Percentiles rank a stretch among this genome's conserved stretches.
Conservation (phyloP, 257 asterid genomes). For the Nemophila menziesii region DNA sequence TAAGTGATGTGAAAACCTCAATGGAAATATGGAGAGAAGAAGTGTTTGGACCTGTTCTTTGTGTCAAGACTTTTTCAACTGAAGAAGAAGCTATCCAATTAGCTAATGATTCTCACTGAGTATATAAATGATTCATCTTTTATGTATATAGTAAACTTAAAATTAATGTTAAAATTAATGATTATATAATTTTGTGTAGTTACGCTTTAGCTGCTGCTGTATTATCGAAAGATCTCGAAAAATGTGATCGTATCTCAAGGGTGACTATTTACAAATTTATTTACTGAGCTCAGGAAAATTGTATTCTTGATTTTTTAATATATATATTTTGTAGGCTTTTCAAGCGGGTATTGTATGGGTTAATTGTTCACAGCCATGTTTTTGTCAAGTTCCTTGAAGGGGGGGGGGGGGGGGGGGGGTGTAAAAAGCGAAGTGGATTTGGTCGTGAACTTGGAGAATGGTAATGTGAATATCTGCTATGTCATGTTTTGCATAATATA, state of each 20-base stretch:
- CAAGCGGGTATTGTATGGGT: conserved; percentile 81
- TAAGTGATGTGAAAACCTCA: conserved; percentile 57
- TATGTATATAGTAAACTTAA: too few species aligned
- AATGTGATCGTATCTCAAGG: conserved; percentile 72
- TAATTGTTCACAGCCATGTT: conserved; percentile 94
- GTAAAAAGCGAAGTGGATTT: conserved; percentile 90
- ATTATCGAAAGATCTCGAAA: conserved; percentile 58
- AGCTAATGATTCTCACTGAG: conserved; percentile 85
- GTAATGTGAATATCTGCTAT: conserved; percentile 42
- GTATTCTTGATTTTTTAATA: background rate
- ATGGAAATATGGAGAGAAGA: conserved; percentile 99
- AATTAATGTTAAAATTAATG: too few species aligned
- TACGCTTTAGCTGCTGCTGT: conserved; percentile 85
- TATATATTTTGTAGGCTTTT: conserved; percentile 48
- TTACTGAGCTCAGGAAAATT: background rate
- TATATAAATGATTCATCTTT: conserved; percentile 4
- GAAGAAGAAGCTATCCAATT: conserved; percentile 90
- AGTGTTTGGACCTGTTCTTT: conserved; percentile 93
- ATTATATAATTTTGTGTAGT: conserved; percentile 25
- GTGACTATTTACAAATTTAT: conserved; percentile 40
- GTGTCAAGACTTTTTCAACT: conserved; percentile 75
- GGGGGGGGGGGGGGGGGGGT: too few species aligned
- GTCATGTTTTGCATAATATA: too few species aligned
- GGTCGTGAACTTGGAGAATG: conserved; percentile 98
- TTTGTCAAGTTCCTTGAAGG: conserved; percentile 89